Evolutionary conservation across 169 alveolate genomes (phyloP).

Genomic region (Plasmodium gonderi): DNA sequence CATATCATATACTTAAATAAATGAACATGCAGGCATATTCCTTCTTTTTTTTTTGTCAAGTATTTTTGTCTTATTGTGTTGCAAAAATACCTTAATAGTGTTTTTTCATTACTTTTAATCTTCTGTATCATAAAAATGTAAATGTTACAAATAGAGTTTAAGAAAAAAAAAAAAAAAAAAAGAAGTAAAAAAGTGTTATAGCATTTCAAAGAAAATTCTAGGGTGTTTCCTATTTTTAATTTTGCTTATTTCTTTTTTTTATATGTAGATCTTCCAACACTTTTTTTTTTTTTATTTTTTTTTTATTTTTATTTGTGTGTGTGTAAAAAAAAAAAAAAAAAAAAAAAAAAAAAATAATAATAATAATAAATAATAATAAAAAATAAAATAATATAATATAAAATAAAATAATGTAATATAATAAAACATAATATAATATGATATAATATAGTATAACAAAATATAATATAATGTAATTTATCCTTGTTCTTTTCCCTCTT

Average conservation of each 20-base stretch:
- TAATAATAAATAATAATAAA: not conserved
- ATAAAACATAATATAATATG: not conserved
- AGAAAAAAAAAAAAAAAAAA: not conserved
- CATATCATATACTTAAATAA: not conserved
- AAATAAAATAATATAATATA: not conserved
- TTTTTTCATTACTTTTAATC: conserved; percentile 7
- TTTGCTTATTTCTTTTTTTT: conserved; percentile 12
- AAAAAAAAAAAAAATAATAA: not conserved
- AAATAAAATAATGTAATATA: not conserved
- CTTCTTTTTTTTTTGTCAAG: not conserved
- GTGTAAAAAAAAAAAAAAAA: conserved; percentile 22
- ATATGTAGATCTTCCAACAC: conserved; percentile 22
- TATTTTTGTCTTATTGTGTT: conserved; percentile 21
- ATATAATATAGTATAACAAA: not conserved
- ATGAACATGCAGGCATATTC: not conserved
- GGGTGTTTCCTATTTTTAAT: conserved; percentile 6
- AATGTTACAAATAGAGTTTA: not conserved
- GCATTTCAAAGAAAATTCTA: conserved; percentile 37
- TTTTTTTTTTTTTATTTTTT: conserved; percentile 14
- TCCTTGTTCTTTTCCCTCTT: not conserved
- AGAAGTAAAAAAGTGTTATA: not conserved
- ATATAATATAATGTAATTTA: not conserved
- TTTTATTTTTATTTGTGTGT: conserved; percentile 20
- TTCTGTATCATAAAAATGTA: not conserved
- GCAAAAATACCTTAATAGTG: not conserved